A percentile compares a stretch with the other conserved stretches of the same genome.
Evolutionary conservation across 1,139 yeast genomes (phyloP).

Genomic region (Lodderomyces parapsilosis): DNA sequence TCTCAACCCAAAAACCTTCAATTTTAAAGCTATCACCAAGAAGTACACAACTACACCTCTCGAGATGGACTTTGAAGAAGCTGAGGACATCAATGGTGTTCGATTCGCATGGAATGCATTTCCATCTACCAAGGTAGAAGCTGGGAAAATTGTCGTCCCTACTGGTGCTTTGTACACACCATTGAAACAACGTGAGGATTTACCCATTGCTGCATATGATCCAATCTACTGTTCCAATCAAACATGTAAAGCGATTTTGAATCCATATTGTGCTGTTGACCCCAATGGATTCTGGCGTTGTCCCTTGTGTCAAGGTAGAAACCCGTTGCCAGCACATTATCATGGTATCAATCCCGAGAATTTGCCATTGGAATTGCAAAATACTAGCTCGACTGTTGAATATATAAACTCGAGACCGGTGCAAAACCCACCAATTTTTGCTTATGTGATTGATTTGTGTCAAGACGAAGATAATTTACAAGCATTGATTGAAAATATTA

Average conservation of each 20-base stretch:
- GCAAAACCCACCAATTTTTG: constrained; percentile 87
- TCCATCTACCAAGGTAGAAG: constrained; percentile 89
- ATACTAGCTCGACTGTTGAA: constrained; percentile 82
- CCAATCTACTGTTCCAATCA: constrained; percentile 82
- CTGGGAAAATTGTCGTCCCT: constrained; percentile 90
- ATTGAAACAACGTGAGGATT: constrained; percentile 71
- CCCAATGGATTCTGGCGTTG: constrained; percentile 87
- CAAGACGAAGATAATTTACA: constrained; percentile 91
- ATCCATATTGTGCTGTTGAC: constrained; percentile 87
- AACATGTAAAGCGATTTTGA: constrained; percentile 81
- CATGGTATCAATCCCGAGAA: constrained; percentile 80
- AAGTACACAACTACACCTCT: not conserved
- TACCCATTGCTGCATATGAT: constrained; percentile 83
- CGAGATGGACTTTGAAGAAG: constrained; percentile 51
- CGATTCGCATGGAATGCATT: constrained; percentile 53
- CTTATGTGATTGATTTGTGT: constrained; percentile 89
- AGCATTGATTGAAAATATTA: constrained; percentile 84
- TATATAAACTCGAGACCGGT: constrained; percentile 88
- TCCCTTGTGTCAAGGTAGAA: constrained; percentile 80
- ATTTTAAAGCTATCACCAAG: too few species aligned
- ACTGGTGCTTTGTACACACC: constrained; percentile 95
- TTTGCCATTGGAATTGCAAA: constrained; percentile 83
- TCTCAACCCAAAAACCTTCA: too few species aligned
- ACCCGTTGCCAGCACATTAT: constrained; percentile 88
- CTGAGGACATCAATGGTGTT: constrained; percentile 50